Evolutionary conservation across 106 monocot genomes (phyloP), one percentile per base, ranked within the genome.

Genomic region (Gastrodia elata): DNA sequence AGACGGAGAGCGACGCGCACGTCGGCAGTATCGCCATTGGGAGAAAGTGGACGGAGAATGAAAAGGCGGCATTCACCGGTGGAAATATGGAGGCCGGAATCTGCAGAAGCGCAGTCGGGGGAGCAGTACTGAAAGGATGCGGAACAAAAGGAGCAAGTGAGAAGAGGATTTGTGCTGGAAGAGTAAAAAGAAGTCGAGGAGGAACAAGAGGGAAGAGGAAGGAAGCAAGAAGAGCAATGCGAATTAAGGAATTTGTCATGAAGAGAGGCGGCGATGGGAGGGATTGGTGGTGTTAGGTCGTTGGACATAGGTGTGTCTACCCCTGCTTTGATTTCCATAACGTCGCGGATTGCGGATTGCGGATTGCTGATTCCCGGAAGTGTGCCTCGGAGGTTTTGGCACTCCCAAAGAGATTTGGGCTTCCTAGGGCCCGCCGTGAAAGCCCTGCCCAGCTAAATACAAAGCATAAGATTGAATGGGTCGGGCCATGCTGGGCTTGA

Each of bases 201-300:
- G 33, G 72, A 46, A 16, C 57, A 7, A 5, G 44, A 34, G 27
- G 59, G 67, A 49, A 88, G 68, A 20, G 39, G 75, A 39, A 38
- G 80, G 84, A 92, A 92, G 80, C 89, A 96, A 34, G 80, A 75
- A 74, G 92, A 84, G 84, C 95, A 92, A 70, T 74, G 85, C 65
- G 87, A 80, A 20, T 1, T 11, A 69, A 96, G 92, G 72, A 81
- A 83, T 55, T 32, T 35, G 59, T 72, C 57, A 77, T 92, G 89
- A 58, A 92, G 92, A 44, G 87, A 68, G 27, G 75, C 81, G 64
- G 84, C 91, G 76, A 82, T 44, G 11, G 95, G 85, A 8, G 78
- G 80, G 33, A 89, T 52, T 5, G 78, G 38, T 2, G 82, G 80
- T 13, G 79, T 87, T 18, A 95, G 64, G 82, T 95, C 91, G 9